Base-by-base conservation (phyloP, 129 eudicot species). In the Escallonia rubra region DNA sequence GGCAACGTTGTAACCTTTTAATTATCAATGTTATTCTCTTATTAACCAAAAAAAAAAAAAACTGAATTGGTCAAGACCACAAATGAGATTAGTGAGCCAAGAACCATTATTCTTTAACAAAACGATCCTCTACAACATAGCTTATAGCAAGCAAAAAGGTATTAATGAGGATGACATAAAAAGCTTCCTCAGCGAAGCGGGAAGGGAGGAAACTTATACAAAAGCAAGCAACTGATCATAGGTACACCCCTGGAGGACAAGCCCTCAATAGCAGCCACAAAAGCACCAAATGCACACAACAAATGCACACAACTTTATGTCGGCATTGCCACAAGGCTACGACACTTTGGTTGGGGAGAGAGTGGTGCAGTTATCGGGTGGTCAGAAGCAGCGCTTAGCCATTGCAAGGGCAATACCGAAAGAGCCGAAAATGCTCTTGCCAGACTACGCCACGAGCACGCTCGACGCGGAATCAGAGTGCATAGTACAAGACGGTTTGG, bases 301-400 rank as follows among this genome's bases (percentile, higher is more conserved):
- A n/a, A n/a, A 80, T 54, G 80, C 85, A 7, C 80, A 80, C 50
- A 45, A 61, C 63, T 80, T 74, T 64, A 61, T 75, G 68, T 80
- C 85, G 15, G 77, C 71, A 15, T 54, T 80, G 9, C 85, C 85
- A 10, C 67, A 77, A 49, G 86, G 86, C 12, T 75, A 77, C 23
- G 63, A 77, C 58, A 81, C 86, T 3, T 43, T 43, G 49, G 79
- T 73, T 4, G 86, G 86, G 11, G 78, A 81, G 39, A 59, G 47
- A n/a, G 86, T 82, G 60, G 67, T 68, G 11, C 86, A 81, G 47
- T 44, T 81, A 38, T 81, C 86, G 3, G 82, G 86, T 23, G 86
- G 86, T 3, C 82, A 81, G 48, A 81, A 81, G 70, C 86, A 77
- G 39, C 62, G 86, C 11, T 60, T 81, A 34, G 86, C 86, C 15